These are phyloP conservation scores for Trypanosoma avium DNA, from an alignment of 208 protist species.

Conservation along the genomic window DNA sequence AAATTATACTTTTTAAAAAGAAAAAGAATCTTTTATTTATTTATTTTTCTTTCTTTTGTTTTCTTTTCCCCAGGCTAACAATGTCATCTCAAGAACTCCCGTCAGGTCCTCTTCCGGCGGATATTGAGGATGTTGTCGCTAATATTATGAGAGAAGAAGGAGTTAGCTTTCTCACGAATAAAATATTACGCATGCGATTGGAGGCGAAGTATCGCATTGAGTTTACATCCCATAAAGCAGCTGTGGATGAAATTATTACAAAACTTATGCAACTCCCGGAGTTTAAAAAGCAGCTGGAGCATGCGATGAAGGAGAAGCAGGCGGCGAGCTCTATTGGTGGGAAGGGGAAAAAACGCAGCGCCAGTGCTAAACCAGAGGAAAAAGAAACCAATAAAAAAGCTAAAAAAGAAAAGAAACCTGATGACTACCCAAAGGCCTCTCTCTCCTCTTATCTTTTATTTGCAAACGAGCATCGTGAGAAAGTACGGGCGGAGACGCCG, in stretches of 20 bases:
- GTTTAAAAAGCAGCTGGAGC: conserved; percentile 68
- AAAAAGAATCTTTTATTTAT: background rate
- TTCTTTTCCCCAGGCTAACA: background rate
- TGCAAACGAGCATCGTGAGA: conserved; percentile 64
- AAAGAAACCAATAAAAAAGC: conserved; percentile 38
- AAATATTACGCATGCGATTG: conserved; percentile 52
- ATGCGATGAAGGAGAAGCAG: conserved; percentile 49
- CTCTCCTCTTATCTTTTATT: conserved; percentile 81
- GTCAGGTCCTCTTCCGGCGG: conserved; percentile 54
- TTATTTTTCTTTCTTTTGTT: background rate
- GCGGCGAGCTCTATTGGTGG: conserved; percentile 31
- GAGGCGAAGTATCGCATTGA: conserved; percentile 78
- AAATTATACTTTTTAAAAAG: background rate
- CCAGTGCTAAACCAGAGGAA: conserved; percentile 25
- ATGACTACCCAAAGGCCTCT: conserved; percentile 82
- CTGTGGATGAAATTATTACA: conserved; percentile 38
- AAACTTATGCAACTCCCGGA: conserved; percentile 58
- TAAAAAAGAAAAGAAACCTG: conserved; percentile 71
- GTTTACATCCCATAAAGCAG: conserved; percentile 43
- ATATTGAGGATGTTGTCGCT: conserved; percentile 61
- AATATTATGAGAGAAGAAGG: conserved; percentile 73
- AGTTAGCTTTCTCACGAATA: conserved; percentile 54
- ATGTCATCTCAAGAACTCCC: conserved; percentile 34
- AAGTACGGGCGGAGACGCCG: conserved; percentile 66
- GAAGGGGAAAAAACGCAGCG: conserved; percentile 41